Evolutionary conservation across 495 filamentous ascomycete genomes (phyloP), one percentile per base, ranked within the genome.

Genomic region (Penicillium canariense): DNA sequence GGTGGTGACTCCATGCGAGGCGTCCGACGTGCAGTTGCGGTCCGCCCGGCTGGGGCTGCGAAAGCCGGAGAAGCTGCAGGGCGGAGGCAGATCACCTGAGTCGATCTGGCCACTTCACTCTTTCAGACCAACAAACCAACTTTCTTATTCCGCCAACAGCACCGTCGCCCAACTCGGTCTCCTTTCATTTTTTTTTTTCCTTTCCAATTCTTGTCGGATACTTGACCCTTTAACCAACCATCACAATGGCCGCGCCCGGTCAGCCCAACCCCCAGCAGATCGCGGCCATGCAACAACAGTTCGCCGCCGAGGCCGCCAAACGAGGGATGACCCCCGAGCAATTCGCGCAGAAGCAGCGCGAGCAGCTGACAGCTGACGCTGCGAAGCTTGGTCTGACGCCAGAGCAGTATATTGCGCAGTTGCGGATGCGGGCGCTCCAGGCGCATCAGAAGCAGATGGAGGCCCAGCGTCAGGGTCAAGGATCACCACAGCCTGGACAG

Each of bases 211-310:
- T 47, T 36, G 50, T 45, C 25, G 18, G 35, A 44, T 48, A 38
- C 55, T 48, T 23, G n/a, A n/a, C 25, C 58, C 12, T 17, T 53
- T 52, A 28, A 28, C 30, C 34, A 42, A 9, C 18, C 36, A 22
- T 56, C 61, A 72, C 34, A 32, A 82, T 82, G 79, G 72, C 76
- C 23, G 60, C 69, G 26, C 75, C 78, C 38, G 84, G 84, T 63
- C 84, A 85, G 75, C 89, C 89, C n/a, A 78, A 83, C 20, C 90
- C 90, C 54, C 86, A 96, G 74, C 90, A 96, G 75, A 86, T 96
- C 55, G 81, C 80, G 23, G 77, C 77, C 18, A 92, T 96, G 83
- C 90, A 95, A 67, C 82, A 86, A 64, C 89, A 94, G 72, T 76
- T 96, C 57, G 88, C 87, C 42, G 79, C 79, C 44, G 87, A 91